These are phyloP conservation scores for Mucuna pruriens DNA, from an alignment of 306 rosid genomes.

Conservation along the genomic window DNA sequence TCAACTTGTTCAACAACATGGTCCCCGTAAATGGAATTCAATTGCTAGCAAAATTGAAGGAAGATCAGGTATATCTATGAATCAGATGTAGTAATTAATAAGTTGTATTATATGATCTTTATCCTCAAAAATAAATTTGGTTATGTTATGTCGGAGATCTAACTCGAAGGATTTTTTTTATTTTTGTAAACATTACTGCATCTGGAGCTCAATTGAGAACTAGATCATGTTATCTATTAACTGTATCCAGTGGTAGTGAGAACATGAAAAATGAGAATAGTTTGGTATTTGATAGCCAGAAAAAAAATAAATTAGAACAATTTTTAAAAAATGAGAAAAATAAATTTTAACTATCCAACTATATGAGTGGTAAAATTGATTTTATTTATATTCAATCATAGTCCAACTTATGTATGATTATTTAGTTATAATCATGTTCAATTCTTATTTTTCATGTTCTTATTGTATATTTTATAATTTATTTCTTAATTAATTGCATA, in stretches of 20 bases:
- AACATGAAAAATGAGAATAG: too few species aligned
- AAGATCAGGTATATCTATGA: conserved; percentile 58
- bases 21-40: conserved; percentile 79
- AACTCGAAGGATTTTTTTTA: neutral
- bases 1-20: conserved; percentile 62
- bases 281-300: too few species aligned
- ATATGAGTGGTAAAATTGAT: neutral
- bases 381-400: too few species aligned
- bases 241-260: neutral
- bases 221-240: neutral
- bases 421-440: too few species aligned
- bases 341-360: too few species aligned
- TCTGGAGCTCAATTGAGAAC: neutral
- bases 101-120: neutral
- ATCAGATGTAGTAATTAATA: neutral
- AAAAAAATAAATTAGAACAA: too few species aligned
- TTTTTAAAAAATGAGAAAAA: too few species aligned
- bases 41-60: conserved; percentile 79
- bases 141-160: neutral
- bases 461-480: too few species aligned
- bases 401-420: too few species aligned
- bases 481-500: too few species aligned
- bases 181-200: neutral
- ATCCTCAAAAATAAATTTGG: neutral
- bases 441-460: too few species aligned